phyloP scores from a whole-genome alignment of 1,139 yeast species.

The Nakaseomyces delphensis region DNA sequence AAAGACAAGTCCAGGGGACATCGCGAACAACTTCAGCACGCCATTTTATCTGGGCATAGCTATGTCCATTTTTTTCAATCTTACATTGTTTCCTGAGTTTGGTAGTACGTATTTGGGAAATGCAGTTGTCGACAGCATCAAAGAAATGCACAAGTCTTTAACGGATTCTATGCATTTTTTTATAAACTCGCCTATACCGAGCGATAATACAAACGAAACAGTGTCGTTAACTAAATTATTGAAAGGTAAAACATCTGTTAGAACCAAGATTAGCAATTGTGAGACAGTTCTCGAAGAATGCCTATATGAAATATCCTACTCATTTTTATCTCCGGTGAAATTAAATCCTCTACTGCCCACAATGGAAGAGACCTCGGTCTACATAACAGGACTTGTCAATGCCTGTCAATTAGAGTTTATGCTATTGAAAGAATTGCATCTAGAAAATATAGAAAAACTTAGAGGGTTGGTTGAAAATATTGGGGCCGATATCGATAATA shows the following conservation, averaged over 20 bases:
- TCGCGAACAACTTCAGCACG: constrained; percentile 34
- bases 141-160: constrained; percentile 36
- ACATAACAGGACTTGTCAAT: constrained; percentile 38
- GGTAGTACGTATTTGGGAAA: constrained; percentile 43
- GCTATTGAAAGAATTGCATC: constrained; percentile 33
- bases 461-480: constrained; percentile 31
- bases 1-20: constrained; percentile 25
- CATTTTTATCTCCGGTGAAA: constrained; percentile 39
- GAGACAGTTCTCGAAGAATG: constrained; percentile 39
- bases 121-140: constrained; percentile 35
- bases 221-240: constrained; percentile 26
- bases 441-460: constrained; percentile 33
- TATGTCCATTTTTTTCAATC: constrained; percentile 36
- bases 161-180: constrained; percentile 36
- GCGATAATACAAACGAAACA: constrained; percentile 18
- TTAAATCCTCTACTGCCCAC: constrained; percentile 33
- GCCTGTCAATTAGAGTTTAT: constrained; percentile 42
- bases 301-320: constrained; percentile 40
- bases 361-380: constrained; percentile 31
- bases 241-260: constrained; percentile 29
- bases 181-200: constrained; percentile 24
- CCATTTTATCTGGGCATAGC: constrained; percentile 42
- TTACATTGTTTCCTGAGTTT: constrained; percentile 41
- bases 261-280: constrained; percentile 33
- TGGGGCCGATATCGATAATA: constrained; percentile 29